Conservation (phyloP, 2,329 filamentous ascomycete genomes). For the Penicillium vulpinum region DNA sequence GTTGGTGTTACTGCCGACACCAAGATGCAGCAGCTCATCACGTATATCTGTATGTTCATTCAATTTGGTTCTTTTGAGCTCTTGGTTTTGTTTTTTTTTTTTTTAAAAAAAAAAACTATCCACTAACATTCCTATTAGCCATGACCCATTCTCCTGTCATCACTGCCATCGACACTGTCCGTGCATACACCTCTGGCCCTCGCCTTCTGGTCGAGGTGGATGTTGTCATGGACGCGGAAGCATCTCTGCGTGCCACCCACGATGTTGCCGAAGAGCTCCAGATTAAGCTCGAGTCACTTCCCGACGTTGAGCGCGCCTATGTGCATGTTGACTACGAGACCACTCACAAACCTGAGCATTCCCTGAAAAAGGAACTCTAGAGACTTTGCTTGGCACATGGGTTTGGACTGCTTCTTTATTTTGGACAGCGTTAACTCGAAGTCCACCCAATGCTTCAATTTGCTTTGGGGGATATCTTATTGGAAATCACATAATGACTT, state of each 20-base stretch:
- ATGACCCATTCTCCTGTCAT: slow-evolving; percentile 86
- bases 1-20: slow-evolving; percentile 87
- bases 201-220: slow-evolving; percentile 94
- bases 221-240: slow-evolving; percentile 81
- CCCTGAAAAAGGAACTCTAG: slow-evolving; percentile 64
- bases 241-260: slow-evolving; percentile 75
- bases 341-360: slow-evolving; percentile 87
- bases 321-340: slow-evolving; percentile 98
- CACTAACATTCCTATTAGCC: slow-evolving; percentile 39
- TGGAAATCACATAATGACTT: no score
- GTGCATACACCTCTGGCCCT: slow-evolving; percentile 87
- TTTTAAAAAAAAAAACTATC: no score
- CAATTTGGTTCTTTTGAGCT: background rate
- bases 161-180: slow-evolving; percentile 87
- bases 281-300: slow-evolving; percentile 87
- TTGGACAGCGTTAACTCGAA: background rate
- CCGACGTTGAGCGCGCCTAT: slow-evolving; percentile 89
- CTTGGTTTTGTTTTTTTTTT: no score
- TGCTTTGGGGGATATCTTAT: background rate
- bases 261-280: slow-evolving; percentile 93
- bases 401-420: background rate
- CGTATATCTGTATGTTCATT: slow-evolving; percentile 72
- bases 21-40: slow-evolving; percentile 87
- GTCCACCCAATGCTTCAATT: background rate
- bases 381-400: background rate